Evolutionary conservation across 1,139 yeast species (phyloP).

Genomic region (Hansenula lynferdii): DNA sequence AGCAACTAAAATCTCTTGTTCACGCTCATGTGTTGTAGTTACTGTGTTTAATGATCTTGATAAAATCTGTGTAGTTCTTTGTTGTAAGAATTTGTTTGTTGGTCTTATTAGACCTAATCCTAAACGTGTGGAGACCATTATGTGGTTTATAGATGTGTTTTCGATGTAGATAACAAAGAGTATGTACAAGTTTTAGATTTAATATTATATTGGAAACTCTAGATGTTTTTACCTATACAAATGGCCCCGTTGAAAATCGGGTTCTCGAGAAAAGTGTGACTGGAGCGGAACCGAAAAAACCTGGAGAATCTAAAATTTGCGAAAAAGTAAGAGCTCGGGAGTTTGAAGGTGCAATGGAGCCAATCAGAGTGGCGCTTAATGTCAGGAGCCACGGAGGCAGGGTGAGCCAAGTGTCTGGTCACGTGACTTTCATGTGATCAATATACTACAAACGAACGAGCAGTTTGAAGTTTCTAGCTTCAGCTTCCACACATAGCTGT

Average conservation of each 20-base stretch:
- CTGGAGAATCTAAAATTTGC: neutral
- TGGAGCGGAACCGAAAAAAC: neutral
- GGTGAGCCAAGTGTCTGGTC: too few species aligned
- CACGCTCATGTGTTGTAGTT: slow-evolving; percentile 57
- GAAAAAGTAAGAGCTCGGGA: neutral
- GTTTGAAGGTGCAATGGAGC: neutral
- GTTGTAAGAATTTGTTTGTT: neutral
- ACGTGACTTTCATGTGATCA: too few species aligned
- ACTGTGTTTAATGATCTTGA: slow-evolving; percentile 47
- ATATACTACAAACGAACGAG: too few species aligned
- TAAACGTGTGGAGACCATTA: slow-evolving; percentile 1
- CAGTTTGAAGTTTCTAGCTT: too few species aligned
- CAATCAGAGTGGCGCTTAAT: neutral
- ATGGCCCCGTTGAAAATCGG: slow-evolving; percentile 1
- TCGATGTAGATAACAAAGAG: neutral
- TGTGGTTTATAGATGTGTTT: neutral
- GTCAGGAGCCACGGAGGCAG: neutral
- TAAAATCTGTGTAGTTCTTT: neutral
- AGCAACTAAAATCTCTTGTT: slow-evolving; percentile 63
- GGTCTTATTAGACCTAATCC: slow-evolving; percentile 5
- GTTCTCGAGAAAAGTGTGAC: neutral
- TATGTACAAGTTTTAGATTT: neutral
- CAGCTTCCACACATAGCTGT: too few species aligned
- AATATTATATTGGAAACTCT: too few species aligned
- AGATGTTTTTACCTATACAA: too few species aligned